Evolutionary conservation across 2,329 filamentous ascomycete species (phyloP), one percentile per base, ranked within the genome.

Genomic region (Hymenoscyphus fructigenus): DNA sequence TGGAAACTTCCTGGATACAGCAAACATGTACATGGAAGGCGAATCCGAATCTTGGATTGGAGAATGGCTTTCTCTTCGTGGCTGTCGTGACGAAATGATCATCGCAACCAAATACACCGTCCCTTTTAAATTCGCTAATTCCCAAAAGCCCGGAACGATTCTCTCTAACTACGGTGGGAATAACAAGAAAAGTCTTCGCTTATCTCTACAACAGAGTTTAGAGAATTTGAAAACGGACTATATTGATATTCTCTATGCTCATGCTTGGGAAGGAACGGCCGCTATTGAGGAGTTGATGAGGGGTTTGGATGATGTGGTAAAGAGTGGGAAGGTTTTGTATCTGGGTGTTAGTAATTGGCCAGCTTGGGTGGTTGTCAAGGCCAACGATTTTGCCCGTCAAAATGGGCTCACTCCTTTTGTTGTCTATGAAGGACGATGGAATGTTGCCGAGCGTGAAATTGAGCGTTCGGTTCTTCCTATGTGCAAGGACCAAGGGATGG

Each of bases 371-470:
- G 87, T 89, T 7, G 82, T 80, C 73, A 86, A 86, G 73, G 85
- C 85, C 10, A 89, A 89, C 64, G 81, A 87, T 72, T 88, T 92
- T 55, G 71, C 91, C 5, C 83, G 87, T 36, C 82, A 85, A 66
- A 84, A 91, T 67, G 88, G 88, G 17, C 80, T 91, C 32, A 84
- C 85, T 1, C 86, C 83, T 34, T 92, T 93, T 78, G 82, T 79
- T 50, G 83, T 91, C 55, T 91, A 90, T 75, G 86, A 90, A 76
- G 89, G 88, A 5, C 78, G 77, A 15, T 91, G 87, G 86, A 85
- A 78, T 47, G 83, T 85, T 7, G 81, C 82, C 0, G 72, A 78
- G 17, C 84, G 89, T 20, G 89, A 91, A 73, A 83, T 90, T 56
- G 79, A 87, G 73, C 78, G 83, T 7, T 84, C 86, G 15, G 84